These are phyloP conservation scores for Pseudisothecium myosuroides DNA, from an alignment of 225 moss, liverwort and hornwort species.

Conservation along the genomic window DNA sequence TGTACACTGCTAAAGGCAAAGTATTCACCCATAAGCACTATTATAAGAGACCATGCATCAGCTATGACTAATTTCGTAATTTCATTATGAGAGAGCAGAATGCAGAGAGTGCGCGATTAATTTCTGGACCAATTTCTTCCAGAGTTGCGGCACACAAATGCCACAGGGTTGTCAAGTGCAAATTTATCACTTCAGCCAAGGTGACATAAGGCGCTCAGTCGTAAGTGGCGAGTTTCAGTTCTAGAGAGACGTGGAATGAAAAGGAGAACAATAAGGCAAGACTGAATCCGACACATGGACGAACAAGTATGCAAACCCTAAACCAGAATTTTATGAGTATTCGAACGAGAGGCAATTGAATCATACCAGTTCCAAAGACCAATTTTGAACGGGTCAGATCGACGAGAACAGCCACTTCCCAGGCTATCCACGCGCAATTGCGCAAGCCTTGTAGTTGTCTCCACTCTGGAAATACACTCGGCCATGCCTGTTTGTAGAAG, in stretches of 20 bases:
- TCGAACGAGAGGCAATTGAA: not conserved
- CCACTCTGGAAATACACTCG: constrained; percentile 22
- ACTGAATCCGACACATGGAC: not conserved
- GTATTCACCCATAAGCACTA: not conserved
- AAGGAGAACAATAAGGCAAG: not conserved
- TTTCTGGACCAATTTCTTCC: not conserved
- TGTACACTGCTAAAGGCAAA: not conserved
- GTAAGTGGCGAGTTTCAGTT: not conserved
- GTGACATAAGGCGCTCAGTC: not conserved
- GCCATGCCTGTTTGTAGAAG: constrained; percentile 14
- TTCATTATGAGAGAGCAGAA: not conserved
- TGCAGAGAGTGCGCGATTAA: not conserved
- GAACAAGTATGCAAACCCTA: not conserved
- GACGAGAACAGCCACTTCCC: constrained; percentile 18
- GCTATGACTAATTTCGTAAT: not conserved
- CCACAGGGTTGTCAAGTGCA: not conserved
- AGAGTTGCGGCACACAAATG: not conserved
- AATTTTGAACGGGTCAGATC: constrained; percentile 38
- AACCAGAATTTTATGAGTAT: not conserved
- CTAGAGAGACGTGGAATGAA: not conserved
- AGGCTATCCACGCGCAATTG: constrained; percentile 38
- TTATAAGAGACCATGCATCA: not conserved
- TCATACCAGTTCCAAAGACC: constrained; percentile 44
- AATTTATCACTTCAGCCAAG: not conserved
- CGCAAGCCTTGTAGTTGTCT: constrained; percentile 39